Conservation (phyloP, 2,329 filamentous ascomycete genomes). For the Neurospora crassa region DNA sequence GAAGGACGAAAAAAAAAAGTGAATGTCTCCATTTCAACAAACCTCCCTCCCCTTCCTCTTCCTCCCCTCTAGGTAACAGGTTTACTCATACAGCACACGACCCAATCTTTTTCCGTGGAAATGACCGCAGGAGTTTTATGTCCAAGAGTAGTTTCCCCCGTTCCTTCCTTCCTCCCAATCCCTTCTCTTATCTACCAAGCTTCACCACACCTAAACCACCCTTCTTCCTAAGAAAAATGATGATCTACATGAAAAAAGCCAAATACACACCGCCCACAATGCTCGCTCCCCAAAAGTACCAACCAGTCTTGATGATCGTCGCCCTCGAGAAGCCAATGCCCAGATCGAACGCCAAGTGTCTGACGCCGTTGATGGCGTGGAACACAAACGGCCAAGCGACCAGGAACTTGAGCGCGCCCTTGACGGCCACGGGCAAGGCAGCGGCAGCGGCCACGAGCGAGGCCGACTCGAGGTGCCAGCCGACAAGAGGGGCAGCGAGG, state of each 20-base stretch:
- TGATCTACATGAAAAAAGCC: slow-evolving; percentile 30
- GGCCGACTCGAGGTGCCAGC: slow-evolving; percentile 49
- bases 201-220: not conserved
- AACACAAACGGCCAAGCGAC: slow-evolving; percentile 51
- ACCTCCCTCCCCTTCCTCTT: not conserved
- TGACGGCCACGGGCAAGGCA: slow-evolving; percentile 47
- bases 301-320: slow-evolving; percentile 35
- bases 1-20: not conserved
- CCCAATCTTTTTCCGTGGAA: not conserved
- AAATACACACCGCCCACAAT: slow-evolving; percentile 36
- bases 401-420: slow-evolving; percentile 46
- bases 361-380: slow-evolving; percentile 46
- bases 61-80: not conserved
- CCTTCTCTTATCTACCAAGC: too few species aligned
- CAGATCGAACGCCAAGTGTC: slow-evolving; percentile 45
- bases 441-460: slow-evolving; percentile 52
- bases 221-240: not conserved
- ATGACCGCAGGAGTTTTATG: not conserved
- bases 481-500: slow-evolving; percentile 67
- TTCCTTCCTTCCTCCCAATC: not conserved
- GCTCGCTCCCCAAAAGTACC: slow-evolving; percentile 36
- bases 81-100: not conserved
- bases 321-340: slow-evolving; percentile 39
- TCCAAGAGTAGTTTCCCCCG: not conserved
- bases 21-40: not conserved